Evolutionary conservation across 768 basidiomycete genomes (phyloP), one percentile per base, ranked within the genome.

Genomic region (Asterophora parasitica): DNA sequence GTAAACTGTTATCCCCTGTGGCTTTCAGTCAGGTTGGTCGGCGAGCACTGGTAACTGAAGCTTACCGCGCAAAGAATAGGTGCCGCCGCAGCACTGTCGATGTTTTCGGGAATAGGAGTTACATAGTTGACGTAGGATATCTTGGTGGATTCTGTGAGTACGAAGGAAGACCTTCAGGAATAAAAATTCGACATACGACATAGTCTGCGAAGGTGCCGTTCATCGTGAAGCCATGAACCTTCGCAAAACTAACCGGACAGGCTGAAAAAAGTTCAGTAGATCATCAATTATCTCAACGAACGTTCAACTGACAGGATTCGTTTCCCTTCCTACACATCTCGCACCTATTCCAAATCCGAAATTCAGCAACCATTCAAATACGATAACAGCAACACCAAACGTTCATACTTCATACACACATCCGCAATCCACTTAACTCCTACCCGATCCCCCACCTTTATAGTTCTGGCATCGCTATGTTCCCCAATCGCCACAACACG

Each of bases 1-100:
- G 65, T 87, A 92, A 7, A 87, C 82, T 1, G 91, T 92, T 26
- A 93, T 64, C 4, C 86, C 87, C 83, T 84, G 33, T 7, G 39
- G 2, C n/a, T 12, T 23, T 2, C 6, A 1, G 16, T 49, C 17
- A 46, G 43, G 16, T 35, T 11, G 13, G 27, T 20, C n/a, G 23
- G 8, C 9, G 2, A 38, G 7, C 4, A n/a, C n/a, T 9, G 17
- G 27, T 17, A 42, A 34, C 31, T 8, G 15, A 26, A 17, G 56
- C 74, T 44, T 57, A 82, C 83, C 2, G 85, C 87, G 58, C 88
- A 90, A 4, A 90, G 75, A 49, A 92, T 72, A 11, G 84, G 82
- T 6, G 82, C 75, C 1, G 87, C 81, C 4, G 74, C 77, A 4
- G 81, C 78, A 44, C 83, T 82, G 37, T 76, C 75, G 23, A 87